Percentiles rank a stretch among this genome's conserved stretches.
Conservation (phyloP, 768 basidiomycete species). For the Termitomyces sp. region DNA sequence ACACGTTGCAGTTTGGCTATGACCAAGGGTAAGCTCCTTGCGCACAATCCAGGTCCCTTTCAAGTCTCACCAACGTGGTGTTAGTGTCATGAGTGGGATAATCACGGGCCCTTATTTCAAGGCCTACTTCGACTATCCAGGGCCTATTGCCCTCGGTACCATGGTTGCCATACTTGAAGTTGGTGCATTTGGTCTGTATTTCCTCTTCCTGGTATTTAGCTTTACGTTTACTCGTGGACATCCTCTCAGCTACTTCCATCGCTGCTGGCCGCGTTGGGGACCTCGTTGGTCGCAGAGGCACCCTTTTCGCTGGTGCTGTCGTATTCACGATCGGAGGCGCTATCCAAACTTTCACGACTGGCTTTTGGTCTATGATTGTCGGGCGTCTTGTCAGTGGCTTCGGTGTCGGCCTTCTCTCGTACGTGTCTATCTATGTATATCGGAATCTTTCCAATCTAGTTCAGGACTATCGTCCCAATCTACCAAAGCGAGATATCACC, state of each 20-base stretch:
- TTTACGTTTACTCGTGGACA: background rate
- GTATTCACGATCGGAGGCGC: slow-evolving; percentile 76
- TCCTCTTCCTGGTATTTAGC: background rate
- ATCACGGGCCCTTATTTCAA: slow-evolving; percentile 86
- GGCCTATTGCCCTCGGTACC: slow-evolving; percentile 75
- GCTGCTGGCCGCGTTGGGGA: slow-evolving; percentile 84
- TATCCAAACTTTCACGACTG: slow-evolving; percentile 66
- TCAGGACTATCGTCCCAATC: slow-evolving; percentile 89
- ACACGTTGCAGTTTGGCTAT: slow-evolving; percentile 66
- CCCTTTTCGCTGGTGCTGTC: slow-evolving; percentile 69
- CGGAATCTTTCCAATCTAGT: background rate
- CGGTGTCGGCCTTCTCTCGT: slow-evolving; percentile 75
- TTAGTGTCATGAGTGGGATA: slow-evolving; percentile 86
- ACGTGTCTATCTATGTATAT: slow-evolving; percentile 25
- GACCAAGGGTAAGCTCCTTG: slow-evolving; percentile 71
- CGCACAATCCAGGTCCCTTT: slow-evolving; percentile 13
- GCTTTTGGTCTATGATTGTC: slow-evolving; percentile 38
- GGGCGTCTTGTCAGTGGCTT: slow-evolving; percentile 72
- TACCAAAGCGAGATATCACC: slow-evolving; percentile 97
- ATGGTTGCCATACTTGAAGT: slow-evolving; percentile 96
- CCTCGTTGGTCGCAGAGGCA: slow-evolving; percentile 68
- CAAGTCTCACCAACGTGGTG: slow-evolving; percentile 12
- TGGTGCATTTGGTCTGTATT: slow-evolving; percentile 76
- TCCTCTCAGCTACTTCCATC: slow-evolving; percentile 72
- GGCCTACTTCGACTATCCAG: slow-evolving; percentile 79